Base-by-base conservation (phyloP, 2,329 filamentous ascomycete species). In the Microthyrium microscopicum region DNA sequence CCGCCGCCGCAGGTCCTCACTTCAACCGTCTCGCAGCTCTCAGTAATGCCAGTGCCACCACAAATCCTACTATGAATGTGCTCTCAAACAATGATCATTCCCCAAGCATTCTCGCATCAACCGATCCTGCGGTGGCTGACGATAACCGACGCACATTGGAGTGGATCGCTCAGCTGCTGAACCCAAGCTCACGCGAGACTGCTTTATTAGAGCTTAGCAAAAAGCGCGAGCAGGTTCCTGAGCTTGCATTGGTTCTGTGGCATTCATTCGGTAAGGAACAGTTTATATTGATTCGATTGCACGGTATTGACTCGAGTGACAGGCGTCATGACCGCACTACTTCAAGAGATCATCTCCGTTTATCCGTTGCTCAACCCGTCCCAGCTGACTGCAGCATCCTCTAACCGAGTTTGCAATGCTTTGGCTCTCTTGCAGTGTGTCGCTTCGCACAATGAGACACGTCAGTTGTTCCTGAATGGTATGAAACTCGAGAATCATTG, bases 321-420 rank as follows among this genome's bases (percentile, higher is more conserved):
- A 93, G 84, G 85, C 48, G 89, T 98, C 50, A 98, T 98, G 89
- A 94, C 89, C 29, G 92, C 84, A 35, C 66, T 98, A 17, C 70
- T 95, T 21, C 87, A 95, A 56, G 89, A 98, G 60, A 98, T 98
- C 53, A 98, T 98, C 51, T 94, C 87, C 8, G 89, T 98, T 35
- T 98, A 98, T 53, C 91, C 84, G 19, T 71, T 98, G 4, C 71
- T 98, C 46, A 98, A 93, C 55, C 89, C 89, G 5, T 94, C 84
- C 31, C 87, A 95, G 60, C 71, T 98, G 47, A 98, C 89, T 5
- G 89, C 89, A 3, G 85, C 89, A n/a, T 87, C 89, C 12, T 92
- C 82, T 3, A 98, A 98, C 61, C 69, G 89, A 43, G 89, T 98
- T 38, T 98, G 89, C 62, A 98, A 98, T 56, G 89, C 89, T 24